Evolutionary conservation across 225 moss, liverwort and hornwort species (phyloP), one percentile per base, ranked within the genome.

Genomic region (Neckera pumila): DNA sequence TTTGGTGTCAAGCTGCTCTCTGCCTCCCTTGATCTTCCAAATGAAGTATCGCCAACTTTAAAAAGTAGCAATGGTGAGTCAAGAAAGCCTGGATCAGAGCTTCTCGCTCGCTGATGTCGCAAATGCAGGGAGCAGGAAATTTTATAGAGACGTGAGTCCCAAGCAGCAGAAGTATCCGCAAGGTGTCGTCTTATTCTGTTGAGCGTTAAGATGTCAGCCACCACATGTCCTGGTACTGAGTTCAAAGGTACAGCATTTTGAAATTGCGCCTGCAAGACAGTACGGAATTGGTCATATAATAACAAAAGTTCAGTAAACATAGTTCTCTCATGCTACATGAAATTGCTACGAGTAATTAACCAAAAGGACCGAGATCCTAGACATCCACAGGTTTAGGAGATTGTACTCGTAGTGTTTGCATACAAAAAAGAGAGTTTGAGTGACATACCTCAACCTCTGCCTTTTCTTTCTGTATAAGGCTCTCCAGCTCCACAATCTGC

Each of bases 191-290:
- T 94, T 87, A 96, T 85, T 84, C 83, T 90, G 86, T 98, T 98
- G 33, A 98, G 92, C 65, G 91, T 92, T 81, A 98, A 86, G 70
- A 98, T 93, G 90, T 97, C 98, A 85, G 95, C 94, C 66, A 92
- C 88, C 60, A 92, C 83, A 65, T 93, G 93, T 60, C 90, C 94
- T 51, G 90, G 86, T 61, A 47, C 69, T 66, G 90, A 85, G 67
- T 84, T 90, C 76, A 82, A 60, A 62, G 93, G 93, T 74, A 83
- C 92, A 79, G 96, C 95, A 79, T 76, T 92, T 74, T 93, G 89
- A 76, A 96, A 69, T 82, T 89, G 80, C 38, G 94, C 95, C 98
- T 98, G 95, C 80, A 83, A 76, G 79, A 87, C 84, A 86, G 62
- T 45, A 84, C 42, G 70, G 40, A 22, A 71, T 54, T 33, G 76